A percentile compares a stretch with the other conserved stretches of the same genome.
These are phyloP conservation scores for Coprinopsis marcescibilis DNA, from an alignment of 768 basidiomycete genomes.

Conservation along the genomic window DNA sequence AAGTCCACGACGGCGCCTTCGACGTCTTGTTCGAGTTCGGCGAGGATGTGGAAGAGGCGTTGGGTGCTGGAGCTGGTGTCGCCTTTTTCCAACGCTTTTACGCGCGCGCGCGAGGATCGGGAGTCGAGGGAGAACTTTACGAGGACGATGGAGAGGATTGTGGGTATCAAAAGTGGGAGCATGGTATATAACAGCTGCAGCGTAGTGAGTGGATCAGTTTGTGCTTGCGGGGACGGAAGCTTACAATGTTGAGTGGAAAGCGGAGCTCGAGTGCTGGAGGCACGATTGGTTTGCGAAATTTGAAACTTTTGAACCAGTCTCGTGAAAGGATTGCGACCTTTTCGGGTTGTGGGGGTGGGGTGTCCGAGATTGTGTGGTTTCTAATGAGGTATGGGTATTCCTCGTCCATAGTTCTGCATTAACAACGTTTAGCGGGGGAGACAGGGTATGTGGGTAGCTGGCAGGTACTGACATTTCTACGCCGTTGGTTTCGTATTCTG, in stretches of 20 bases:
- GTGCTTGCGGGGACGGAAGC: background rate
- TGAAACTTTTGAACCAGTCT: constrained; percentile 40
- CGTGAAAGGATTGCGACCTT: constrained; percentile 35
- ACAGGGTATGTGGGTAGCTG: background rate
- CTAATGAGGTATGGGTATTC: constrained; percentile 54
- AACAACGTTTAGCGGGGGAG: background rate
- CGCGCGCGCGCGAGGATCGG: constrained; percentile 55
- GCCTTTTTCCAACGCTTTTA: constrained; percentile 58
- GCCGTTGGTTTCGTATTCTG: constrained; percentile 47
- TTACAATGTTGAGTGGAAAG: constrained; percentile 70
- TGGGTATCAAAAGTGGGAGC: constrained; percentile 63
- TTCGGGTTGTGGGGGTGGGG: constrained; percentile 34
- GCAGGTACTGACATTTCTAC: constrained; percentile 48
- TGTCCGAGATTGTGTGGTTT: constrained; percentile 40
- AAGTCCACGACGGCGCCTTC: constrained; percentile 59
- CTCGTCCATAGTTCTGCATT: constrained; percentile 45
- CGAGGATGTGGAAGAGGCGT: constrained; percentile 52
- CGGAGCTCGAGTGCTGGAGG: constrained; percentile 53
- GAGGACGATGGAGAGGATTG: constrained; percentile 47
- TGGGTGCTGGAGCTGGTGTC: constrained; percentile 31
- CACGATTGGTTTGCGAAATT: constrained; percentile 37
- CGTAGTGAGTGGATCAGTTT: background rate
- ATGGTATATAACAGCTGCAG: constrained; percentile 45
- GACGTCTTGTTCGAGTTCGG: constrained; percentile 51
- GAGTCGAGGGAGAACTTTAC: constrained; percentile 54